Evolutionary conservation across 2,329 filamentous ascomycete species (phyloP).

Genomic region (Talaromyces sp.): DNA sequence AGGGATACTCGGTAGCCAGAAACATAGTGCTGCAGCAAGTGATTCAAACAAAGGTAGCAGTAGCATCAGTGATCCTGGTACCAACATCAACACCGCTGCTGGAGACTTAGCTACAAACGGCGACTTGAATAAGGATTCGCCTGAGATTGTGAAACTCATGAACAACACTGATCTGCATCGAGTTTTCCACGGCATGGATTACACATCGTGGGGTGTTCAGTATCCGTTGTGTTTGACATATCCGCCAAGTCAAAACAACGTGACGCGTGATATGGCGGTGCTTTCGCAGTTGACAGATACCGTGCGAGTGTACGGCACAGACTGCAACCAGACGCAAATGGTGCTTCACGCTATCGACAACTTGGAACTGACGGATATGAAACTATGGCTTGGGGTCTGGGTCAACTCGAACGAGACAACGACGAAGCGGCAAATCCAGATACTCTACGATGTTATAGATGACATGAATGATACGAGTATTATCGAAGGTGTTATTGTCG

Average conservation of each 20-base stretch:
- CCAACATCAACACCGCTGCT: constrained; percentile 52
- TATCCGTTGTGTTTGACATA: constrained; percentile 76
- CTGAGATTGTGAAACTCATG: constrained; percentile 75
- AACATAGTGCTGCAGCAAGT: constrained; percentile 33
- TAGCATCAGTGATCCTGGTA: constrained; percentile 27
- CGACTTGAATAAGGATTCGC: constrained; percentile 69
- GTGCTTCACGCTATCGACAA: constrained; percentile 75
- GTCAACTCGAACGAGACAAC: constrained; percentile 80
- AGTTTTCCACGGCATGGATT: constrained; percentile 93
- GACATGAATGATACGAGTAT: constrained; percentile 40
- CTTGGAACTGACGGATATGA: constrained; percentile 69
- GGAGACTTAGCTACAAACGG: constrained; percentile 62
- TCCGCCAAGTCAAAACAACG: constrained; percentile 86
- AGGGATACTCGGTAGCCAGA: constrained; percentile 60
- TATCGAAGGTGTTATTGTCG: constrained; percentile 61
- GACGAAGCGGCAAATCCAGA: constrained; percentile 72
- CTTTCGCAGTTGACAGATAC: constrained; percentile 85
- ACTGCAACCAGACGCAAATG: constrained; percentile 98
- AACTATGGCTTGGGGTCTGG: constrained; percentile 94
- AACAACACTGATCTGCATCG: constrained; percentile 80
- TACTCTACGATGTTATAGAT: constrained; percentile 82
- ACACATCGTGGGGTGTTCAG: constrained; percentile 86
- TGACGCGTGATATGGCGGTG: constrained; percentile 86
- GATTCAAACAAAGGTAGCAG: constrained; percentile 19
- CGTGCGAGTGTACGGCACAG: constrained; percentile 85